Evolutionary conservation across 176 grass and related monocot genomes (phyloP), one percentile per base, ranked within the genome.

Genomic region (Microstegium vimineum): DNA sequence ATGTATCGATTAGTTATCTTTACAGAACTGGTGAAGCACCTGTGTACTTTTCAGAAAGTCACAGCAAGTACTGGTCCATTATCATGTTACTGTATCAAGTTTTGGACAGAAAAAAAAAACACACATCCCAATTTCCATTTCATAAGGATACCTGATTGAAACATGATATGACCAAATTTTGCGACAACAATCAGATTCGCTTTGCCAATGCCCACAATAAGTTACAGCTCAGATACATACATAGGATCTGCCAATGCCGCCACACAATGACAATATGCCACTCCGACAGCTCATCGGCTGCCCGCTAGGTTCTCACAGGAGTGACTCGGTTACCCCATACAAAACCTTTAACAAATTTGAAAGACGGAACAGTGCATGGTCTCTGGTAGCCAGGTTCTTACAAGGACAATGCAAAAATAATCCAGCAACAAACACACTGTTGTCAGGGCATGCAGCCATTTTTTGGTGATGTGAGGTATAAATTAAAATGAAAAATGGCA

Each of bases 401-500:
- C 73, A 82, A 76, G 77, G 78, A 64, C 27, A 85, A 82, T 73
- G 72, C 78, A 77, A 89, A 81, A 86, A 57, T 43, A 89, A 77
- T 85, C 71, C 65, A 82, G 72, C 78, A 71, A 72, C 52, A 85
- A 76, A 69, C 65, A 72, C 71, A 65, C 40, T 57, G 78, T 42
- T 64, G 56, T 85, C 63, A 26, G 63, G 77, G 73, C 77, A 89
- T 37, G 66, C 56, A 66, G 65, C 36, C 65, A 6, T 66, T 37
- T 73, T 51, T 64, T 81, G 83, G 65, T 77, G 76, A 77, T 78
- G 78, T 78, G 73, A 90, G 45, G 79, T 84, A 76, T 74, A 88
- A 77, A 86, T 79, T 69, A 88, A 73, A 80, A 84, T 62, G 81
- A 72, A 84, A 85, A 84, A 81, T 81, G 26, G 22, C 64, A 82